These are phyloP conservation scores for Excoecaria cochinchinensis DNA, from an alignment of 345 rosid species.

Conservation along the genomic window DNA sequence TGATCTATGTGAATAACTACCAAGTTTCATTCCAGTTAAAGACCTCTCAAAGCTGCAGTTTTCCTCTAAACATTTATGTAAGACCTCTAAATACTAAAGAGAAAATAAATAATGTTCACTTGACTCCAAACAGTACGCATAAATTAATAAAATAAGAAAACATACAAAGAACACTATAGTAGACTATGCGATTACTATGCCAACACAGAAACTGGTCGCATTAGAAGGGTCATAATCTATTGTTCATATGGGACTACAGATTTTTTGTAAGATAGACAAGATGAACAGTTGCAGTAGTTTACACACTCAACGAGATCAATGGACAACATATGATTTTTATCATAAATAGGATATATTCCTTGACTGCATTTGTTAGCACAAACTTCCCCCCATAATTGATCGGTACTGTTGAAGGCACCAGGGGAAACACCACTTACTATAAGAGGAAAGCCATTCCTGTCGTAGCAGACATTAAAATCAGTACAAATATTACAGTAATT, in stretches of 20 bases:
- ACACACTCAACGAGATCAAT: neutral
- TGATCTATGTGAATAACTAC: neutral
- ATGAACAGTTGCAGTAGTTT: neutral
- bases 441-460: conserved; percentile 74
- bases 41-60: neutral
- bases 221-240: neutral
- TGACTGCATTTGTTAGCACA: conserved; percentile 14
- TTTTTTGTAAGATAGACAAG: neutral
- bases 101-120: neutral
- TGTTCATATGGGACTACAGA: neutral
- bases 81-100: neutral
- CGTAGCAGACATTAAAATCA: conserved; percentile 43
- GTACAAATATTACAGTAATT: conserved; percentile 4
- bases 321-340: conserved; percentile 8
- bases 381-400: conserved; percentile 96
- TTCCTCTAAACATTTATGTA: neutral
- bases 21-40: neutral
- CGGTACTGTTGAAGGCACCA: conserved; percentile 93
- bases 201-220: neutral
- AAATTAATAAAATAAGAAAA: neutral
- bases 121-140: neutral
- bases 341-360: conserved; percentile 2
- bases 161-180: neutral
- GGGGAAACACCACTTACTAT: conserved; percentile 95
- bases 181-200: neutral